These are phyloP conservation scores for Pseudogymnoascus sp. DNA, from an alignment of 2,329 filamentous ascomycete genomes.

Conservation along the genomic window DNA sequence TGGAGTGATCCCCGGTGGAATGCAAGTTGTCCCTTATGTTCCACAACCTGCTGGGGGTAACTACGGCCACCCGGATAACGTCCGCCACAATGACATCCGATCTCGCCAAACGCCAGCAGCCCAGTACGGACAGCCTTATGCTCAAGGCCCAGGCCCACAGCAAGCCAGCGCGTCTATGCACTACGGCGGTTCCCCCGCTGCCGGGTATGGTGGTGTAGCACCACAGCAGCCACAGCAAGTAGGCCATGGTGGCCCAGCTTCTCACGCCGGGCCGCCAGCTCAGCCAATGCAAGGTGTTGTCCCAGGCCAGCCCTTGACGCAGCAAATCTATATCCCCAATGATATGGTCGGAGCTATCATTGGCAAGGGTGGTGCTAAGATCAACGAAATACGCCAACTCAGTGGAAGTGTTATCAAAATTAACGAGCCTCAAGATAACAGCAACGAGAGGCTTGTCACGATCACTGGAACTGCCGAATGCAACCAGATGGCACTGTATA, in stretches of 20 bases:
- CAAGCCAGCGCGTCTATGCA: slow-evolving; percentile 62
- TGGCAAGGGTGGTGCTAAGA: slow-evolving; percentile 96
- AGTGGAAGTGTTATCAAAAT: slow-evolving; percentile 99
- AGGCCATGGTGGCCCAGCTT: slow-evolving; percentile 58
- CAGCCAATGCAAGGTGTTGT: slow-evolving; percentile 71
- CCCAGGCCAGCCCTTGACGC: slow-evolving; percentile 79
- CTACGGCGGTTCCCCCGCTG: slow-evolving; percentile 58
- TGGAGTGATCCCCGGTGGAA: slow-evolving; percentile 88
- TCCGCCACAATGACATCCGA: slow-evolving; percentile 67
- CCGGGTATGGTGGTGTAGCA: slow-evolving; percentile 70
- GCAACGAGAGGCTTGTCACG: slow-evolving; percentile 94
- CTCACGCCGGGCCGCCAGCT: slow-evolving; percentile 63
- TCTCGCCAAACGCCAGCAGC: slow-evolving; percentile 70
- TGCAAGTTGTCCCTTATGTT: slow-evolving; percentile 98
- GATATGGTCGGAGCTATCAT: slow-evolving; percentile 99
- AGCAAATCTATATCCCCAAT: slow-evolving; percentile 98
- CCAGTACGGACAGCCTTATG: slow-evolving; percentile 60
- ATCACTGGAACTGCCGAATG: slow-evolving; percentile 97
- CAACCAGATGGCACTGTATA: slow-evolving; percentile 99
- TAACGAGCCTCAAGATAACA: slow-evolving; percentile 98
- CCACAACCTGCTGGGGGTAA: slow-evolving; percentile 89
- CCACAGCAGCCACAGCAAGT: slow-evolving; percentile 70
- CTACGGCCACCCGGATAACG: slow-evolving; percentile 86
- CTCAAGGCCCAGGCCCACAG: slow-evolving; percentile 48
- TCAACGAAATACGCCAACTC: slow-evolving; percentile 96